These are phyloP conservation scores for Cyberlindnera petersonii DNA, from an alignment of 805 yeast species.

Conservation along the genomic window DNA sequence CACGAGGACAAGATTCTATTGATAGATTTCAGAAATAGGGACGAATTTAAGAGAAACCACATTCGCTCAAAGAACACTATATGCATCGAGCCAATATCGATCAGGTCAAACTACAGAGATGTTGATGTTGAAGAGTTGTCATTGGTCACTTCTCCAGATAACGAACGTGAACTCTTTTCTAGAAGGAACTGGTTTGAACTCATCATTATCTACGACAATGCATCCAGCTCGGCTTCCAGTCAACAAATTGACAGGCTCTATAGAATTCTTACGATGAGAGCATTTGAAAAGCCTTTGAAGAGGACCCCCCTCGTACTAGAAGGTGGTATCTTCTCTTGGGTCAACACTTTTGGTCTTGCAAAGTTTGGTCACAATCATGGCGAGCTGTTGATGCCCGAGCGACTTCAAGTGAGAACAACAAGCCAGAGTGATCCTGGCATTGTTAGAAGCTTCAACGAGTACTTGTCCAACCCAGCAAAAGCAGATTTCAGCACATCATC, in stretches of 20 bases:
- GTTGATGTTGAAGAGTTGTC: constrained; percentile 64
- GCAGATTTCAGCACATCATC: constrained; percentile 17
- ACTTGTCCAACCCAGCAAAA: constrained; percentile 18
- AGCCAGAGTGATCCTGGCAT: constrained; percentile 5
- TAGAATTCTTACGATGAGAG: constrained; percentile 33
- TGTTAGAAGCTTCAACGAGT: constrained; percentile 17
- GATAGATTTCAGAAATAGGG: constrained; percentile 66
- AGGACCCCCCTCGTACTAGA: constrained; percentile 42
- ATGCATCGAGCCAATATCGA: constrained; percentile 71
- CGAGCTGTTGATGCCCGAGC: constrained; percentile 13
- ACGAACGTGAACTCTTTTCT: constrained; percentile 51
- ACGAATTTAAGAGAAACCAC: constrained; percentile 59
- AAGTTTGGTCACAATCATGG: constrained; percentile 23
- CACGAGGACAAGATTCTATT: constrained; percentile 40
- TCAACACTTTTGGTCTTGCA: constrained; percentile 18
- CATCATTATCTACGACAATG: constrained; percentile 51
- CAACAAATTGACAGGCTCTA: constrained; percentile 13
- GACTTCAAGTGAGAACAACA: constrained; percentile 13
- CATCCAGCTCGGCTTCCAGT: constrained; percentile 3
- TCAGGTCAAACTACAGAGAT: constrained; percentile 49
- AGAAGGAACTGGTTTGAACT: constrained; percentile 53
- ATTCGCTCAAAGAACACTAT: constrained; percentile 55
- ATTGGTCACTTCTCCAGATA: constrained; percentile 49
- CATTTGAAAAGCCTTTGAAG: constrained; percentile 34
- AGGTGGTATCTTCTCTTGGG: constrained; percentile 56